phyloP scores from a whole-genome alignment of 495 filamentous ascomycete species.

The Penicillium maclennaniae region DNA sequence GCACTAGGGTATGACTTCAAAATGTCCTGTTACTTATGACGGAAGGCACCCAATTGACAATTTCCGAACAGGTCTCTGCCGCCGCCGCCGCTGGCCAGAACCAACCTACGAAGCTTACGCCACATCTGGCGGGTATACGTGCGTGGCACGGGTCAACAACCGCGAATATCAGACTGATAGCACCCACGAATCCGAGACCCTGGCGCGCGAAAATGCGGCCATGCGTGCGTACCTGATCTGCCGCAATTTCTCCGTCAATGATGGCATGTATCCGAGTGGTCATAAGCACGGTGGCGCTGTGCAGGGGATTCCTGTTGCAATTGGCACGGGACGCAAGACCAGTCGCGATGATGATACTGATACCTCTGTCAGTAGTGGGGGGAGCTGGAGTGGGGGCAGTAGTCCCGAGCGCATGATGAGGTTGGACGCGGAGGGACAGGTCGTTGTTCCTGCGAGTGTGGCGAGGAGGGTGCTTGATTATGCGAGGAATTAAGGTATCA shows the following conservation, averaged over 20 bases:
- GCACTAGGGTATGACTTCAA: conserved; percentile 9
- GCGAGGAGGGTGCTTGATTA: background rate
- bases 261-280: conserved; percentile 79
- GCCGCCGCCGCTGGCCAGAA: conserved; percentile 91
- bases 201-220: conserved; percentile 91
- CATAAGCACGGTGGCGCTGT: conserved; percentile 71
- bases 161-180: conserved; percentile 92
- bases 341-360: conserved; percentile 44
- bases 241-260: conserved; percentile 97
- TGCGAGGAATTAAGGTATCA: too few relatives aligned
- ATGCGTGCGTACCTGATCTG: conserved; percentile 98
- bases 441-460: background rate
- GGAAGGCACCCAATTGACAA: conserved; percentile 5
- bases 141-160: conserved; percentile 92
- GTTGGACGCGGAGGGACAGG: conserved; percentile 1
- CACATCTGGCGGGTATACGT: conserved; percentile 66
- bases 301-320: conserved; percentile 79
- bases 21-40: conserved; percentile 8
- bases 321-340: conserved; percentile 55
- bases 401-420: conserved; percentile 47
- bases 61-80: conserved; percentile 79
- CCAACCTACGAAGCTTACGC: conserved; percentile 82
- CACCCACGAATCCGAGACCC: conserved; percentile 70
- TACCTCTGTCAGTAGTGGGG: conserved; percentile 33
- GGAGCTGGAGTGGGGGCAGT: conserved; percentile 52